These are phyloP conservation scores for Dendrocalamus sinicus DNA, from an alignment of 176 grass and related monocot genomes.

Conservation along the genomic window DNA sequence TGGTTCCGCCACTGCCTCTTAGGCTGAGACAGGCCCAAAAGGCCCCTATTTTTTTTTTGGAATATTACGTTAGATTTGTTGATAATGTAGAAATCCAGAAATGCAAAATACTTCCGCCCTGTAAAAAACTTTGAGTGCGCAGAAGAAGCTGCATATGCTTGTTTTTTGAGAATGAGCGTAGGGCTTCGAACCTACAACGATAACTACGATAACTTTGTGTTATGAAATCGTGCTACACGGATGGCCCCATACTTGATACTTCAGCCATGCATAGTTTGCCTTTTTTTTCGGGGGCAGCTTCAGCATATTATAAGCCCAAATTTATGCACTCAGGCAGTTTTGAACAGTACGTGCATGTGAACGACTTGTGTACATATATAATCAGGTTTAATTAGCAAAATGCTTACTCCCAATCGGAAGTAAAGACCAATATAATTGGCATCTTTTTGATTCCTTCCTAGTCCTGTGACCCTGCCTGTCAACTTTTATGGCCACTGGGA, in stretches of 20 bases:
- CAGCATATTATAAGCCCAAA: not conserved
- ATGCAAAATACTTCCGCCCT: not conserved
- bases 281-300: not conserved
- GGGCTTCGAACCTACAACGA: too few species aligned
- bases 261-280: not conserved
- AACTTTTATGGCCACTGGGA: not conserved
- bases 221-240: too few species aligned
- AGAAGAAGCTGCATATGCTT: too few species aligned
- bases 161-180: too few species aligned
- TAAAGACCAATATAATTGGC: not conserved
- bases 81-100: not conserved
- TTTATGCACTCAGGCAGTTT: not conserved
- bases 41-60: too few species aligned
- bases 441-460: not conserved
- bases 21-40: too few species aligned
- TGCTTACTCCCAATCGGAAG: not conserved
- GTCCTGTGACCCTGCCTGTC: conserved; percentile 4
- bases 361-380: not conserved
- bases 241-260: too few species aligned
- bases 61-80: not conserved
- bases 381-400: not conserved
- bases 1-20: too few species aligned
- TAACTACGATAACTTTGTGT: too few species aligned
- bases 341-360: not conserved
- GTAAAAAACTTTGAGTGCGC: not conserved